Base-by-base conservation (phyloP, 805 yeast species). In the Saccharomyces jurei region DNA sequence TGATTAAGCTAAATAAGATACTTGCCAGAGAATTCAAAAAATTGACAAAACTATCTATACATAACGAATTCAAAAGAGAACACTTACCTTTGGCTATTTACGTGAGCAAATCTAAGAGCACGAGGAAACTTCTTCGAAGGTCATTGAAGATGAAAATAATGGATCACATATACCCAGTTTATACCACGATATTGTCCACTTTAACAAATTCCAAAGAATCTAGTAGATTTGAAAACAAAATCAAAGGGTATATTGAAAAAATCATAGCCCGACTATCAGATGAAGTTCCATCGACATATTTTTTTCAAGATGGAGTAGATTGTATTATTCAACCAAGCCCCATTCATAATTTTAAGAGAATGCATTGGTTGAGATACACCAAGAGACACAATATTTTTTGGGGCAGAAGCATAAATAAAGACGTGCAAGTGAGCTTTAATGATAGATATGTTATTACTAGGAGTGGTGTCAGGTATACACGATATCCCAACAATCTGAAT, bases 311-410 rank as follows among this genome's bases (percentile, higher is more conserved):
- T 30, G 58, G 61, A 3, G 56, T 64, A 3, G 73, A 69, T 46
- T 63, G 71, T 49, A 52, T 69, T n/a, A 48, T 60, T 9, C 53
- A 54, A 14, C 50, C 56, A 3, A 65, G 71, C 50, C 67, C 71
- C 6, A 61, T 66, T 2, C 60, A 62, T 13, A 63, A 64, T 1
- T 71, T 70, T 53, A 67, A 64, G 25, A 65, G 73, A 51, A 58
- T 71, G 31, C 61, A 65, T 53, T 70, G 74, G 74, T 55, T 69
- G 29, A 68, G 67, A 41, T 61, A 62, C 6, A 56, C 58, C 2
- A 65, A 62, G 48, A 61, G 73, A 52, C 54, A 49, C 4, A 56
- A 55, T 25, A 52, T 57, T 1, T 59, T 69, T 47, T 58, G 63
- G 58, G 66, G 66, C 14, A 63, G 58, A 49, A 63, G 61, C 41